phyloP scores from a whole-genome alignment of 2,329 filamentous ascomycete genomes.

The Myriosclerotinia duriaeana region DNA sequence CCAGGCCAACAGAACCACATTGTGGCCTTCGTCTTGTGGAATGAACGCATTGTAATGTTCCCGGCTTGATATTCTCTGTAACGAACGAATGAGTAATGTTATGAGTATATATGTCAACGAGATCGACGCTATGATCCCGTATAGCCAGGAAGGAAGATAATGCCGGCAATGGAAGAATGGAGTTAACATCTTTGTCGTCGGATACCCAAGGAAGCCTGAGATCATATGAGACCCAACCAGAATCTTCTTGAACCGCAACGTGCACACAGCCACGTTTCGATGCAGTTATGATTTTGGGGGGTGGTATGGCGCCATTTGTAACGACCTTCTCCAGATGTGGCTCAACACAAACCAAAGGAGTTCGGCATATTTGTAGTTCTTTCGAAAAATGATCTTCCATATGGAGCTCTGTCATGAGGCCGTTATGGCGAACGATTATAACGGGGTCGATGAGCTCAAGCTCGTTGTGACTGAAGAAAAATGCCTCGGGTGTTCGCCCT shows the following conservation, averaged over 20 bases:
- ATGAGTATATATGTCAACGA: conserved; percentile 59
- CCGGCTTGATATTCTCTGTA: conserved; percentile 57
- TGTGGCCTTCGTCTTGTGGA: conserved; percentile 52
- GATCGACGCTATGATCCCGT: conserved; percentile 54
- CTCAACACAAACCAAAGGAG: conserved; percentile 46
- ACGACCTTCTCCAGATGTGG: conserved; percentile 43
- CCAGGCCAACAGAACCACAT: conserved; percentile 57
- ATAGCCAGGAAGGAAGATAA: conserved; percentile 62
- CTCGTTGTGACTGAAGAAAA: conserved; percentile 58
- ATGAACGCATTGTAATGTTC: conserved; percentile 61
- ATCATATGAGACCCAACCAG: conserved; percentile 52
- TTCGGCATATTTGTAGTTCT: conserved; percentile 53
- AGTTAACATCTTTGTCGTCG: conserved; percentile 50
- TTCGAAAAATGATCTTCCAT: conserved; percentile 45
- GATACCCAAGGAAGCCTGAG: conserved; percentile 43
- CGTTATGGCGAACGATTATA: conserved; percentile 63
- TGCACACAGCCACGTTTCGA: conserved; percentile 54
- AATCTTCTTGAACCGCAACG: conserved; percentile 46
- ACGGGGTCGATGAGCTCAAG: conserved; percentile 48
- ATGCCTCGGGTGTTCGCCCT: conserved; percentile 59
- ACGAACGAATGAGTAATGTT: conserved; percentile 61
- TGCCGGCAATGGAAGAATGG: conserved; percentile 58
- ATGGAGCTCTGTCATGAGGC: conserved; percentile 59
- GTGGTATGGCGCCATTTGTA: conserved; percentile 21
- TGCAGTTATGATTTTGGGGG: conserved; percentile 48